phyloP scores from a whole-genome alignment of 495 filamentous ascomycete genomes.

The Penicillium subrubescens region DNA sequence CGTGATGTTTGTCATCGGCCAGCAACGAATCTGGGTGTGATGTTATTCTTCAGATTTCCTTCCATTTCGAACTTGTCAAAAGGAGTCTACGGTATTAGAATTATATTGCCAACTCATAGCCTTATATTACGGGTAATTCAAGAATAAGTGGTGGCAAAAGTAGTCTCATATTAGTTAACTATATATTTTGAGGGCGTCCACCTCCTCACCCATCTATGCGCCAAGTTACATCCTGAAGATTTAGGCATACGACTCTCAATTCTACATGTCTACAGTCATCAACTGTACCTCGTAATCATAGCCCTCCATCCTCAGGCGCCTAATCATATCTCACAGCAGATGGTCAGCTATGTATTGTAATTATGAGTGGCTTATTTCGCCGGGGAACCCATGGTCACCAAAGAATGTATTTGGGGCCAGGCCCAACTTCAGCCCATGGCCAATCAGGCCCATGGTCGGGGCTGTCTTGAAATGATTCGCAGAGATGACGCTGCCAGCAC shows the following conservation, averaged over 20 bases:
- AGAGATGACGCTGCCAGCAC: conserved; percentile 7
- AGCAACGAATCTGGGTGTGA: neutral
- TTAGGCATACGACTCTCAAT: too few relatives aligned
- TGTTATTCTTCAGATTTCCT: neutral
- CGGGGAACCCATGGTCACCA: neutral
- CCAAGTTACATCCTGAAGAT: too few relatives aligned
- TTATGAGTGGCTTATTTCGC: neutral
- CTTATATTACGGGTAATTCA: neutral
- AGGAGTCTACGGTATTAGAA: neutral
- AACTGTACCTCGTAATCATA: too few relatives aligned
- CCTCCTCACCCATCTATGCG: too few relatives aligned
- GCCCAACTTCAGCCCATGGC: neutral
- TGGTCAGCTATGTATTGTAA: neutral
- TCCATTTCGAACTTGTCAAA: neutral
- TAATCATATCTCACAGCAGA: neutral
- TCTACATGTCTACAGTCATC: too few relatives aligned
- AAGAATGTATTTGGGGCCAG: neutral
- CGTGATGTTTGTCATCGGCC: conserved; percentile 12
- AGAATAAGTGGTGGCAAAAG: neutral
- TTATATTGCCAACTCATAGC: neutral
- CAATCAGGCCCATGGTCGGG: neutral
- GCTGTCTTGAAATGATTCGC: conserved; percentile 2
- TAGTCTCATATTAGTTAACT: neutral
- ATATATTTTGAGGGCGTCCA: neutral
- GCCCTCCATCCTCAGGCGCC: neutral